Percentiles rank a stretch among this genome's conserved stretches.
phyloP scores from a whole-genome alignment of 768 basidiomycete species.

The Russula lepida region DNA sequence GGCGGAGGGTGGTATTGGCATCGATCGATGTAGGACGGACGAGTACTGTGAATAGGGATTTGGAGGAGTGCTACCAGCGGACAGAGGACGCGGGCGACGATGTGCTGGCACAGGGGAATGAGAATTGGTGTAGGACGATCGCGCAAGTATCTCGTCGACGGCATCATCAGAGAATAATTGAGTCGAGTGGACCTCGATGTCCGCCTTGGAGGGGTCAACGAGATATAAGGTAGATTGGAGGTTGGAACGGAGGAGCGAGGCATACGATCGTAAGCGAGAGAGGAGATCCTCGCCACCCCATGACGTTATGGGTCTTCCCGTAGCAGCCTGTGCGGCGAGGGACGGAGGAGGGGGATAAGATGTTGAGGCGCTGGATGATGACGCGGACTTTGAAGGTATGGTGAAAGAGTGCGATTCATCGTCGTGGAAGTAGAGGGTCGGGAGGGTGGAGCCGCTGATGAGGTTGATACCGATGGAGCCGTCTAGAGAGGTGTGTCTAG shows the following conservation, averaged over 20 bases:
- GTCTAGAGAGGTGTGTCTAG: conserved; percentile 36
- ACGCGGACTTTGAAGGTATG: conserved; percentile 36
- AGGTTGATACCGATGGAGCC: conserved; percentile 87
- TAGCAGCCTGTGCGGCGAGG: conserved; percentile 36
- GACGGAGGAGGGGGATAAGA: conserved; percentile 60
- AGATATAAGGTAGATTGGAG: conserved; percentile 83
- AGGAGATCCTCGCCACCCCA: conserved; percentile 90
- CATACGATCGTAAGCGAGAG: conserved; percentile 63
- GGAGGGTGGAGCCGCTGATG: conserved; percentile 75
- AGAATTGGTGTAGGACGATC: conserved; percentile 67
- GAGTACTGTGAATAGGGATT: conserved; percentile 59
- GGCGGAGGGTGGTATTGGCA: conserved; percentile 44
- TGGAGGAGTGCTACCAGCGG: conserved; percentile 28
- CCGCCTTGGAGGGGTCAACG: conserved; percentile 86
- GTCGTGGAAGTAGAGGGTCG: conserved; percentile 92
- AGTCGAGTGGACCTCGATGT: conserved; percentile 85
- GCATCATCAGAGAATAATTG: conserved; percentile 80
- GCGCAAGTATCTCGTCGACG: conserved; percentile 77
- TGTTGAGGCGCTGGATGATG: conserved; percentile 31
- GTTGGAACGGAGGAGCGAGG: conserved; percentile 76
- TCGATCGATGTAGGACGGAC: conserved; percentile 74
- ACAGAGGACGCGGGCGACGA: conserved; percentile 61
- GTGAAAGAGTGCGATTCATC: conserved; percentile 85
- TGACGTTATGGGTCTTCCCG: conserved; percentile 34
- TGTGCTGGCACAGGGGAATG: conserved; percentile 81